Base-by-base conservation (phyloP, 257 asterid species). In the Voacanga thouarsii region DNA sequence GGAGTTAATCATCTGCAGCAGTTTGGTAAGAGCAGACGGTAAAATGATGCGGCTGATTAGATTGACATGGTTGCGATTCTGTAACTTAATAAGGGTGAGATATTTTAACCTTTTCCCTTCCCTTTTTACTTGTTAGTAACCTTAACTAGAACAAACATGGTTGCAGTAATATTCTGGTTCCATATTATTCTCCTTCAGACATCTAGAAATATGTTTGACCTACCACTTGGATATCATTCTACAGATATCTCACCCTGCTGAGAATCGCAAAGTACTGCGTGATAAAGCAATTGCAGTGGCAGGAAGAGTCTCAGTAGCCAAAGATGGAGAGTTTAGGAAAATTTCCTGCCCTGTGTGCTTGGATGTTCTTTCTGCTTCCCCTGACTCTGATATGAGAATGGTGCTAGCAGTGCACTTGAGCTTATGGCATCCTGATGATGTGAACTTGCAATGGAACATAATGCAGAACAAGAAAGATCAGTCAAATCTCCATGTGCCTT, bases 341-440 rank as follows among this genome's bases (percentile, higher is more conserved):
- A 92, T 85, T 78, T 89, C 91, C 75, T 95, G 98, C 80, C 99
- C 97, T 0, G 94, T 89, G 39, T 95, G 99, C 82, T 87, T 81
- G 55, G 81, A 80, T 47, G 81, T 80, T 61, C 78, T 89, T 70
- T 83, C 76, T 55, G 61, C 86, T 49, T 75, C 85, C 39, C 68
- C 51, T 19, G 86, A 80, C 69, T 75, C 87, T 39, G 96, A 93
- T 77, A 77, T 89, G 74, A 85, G 76, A 80, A 89, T 87, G 97
- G 87, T 84, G 37, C 79, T 95, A 65, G 98, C 97, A 1, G 77
- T 89, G 74, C 98, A 93, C 90, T 75, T 93, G 90, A 91, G 98
- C 85, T 80, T 95, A 75, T 93, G 96, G 95, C 97, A 93, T 75
- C 87, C 97, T 3, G 96, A 93, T 43, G 98, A 95, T 75, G 96